Evolutionary conservation across 2,329 filamentous ascomycete genomes (phyloP).

Genomic region (Arthroderma sp.): DNA sequence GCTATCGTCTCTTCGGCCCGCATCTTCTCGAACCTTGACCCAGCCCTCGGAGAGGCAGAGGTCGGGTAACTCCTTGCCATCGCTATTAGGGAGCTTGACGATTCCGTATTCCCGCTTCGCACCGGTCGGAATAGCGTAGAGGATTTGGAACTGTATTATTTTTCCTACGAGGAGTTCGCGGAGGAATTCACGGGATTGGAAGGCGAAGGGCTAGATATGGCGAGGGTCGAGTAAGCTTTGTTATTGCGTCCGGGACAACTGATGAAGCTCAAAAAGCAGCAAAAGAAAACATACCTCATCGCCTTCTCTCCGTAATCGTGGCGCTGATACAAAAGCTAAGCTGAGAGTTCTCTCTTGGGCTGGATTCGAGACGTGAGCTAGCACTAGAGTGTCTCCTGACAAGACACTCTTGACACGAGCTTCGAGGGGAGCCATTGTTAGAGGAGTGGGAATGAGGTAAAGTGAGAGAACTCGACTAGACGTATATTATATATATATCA

Average conservation of each 20-base stretch:
- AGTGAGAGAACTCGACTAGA: background rate
- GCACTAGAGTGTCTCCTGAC: constrained; percentile 81
- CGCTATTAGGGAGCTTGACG: constrained; percentile 63
- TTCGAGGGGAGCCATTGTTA: constrained; percentile 31
- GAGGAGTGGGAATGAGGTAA: background rate
- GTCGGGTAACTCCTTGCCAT: constrained; percentile 67
- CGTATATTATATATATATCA: background rate
- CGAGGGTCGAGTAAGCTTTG: background rate
- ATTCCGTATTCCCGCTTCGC: constrained; percentile 75
- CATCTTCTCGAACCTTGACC: constrained; percentile 87
- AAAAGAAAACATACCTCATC: constrained; percentile 50
- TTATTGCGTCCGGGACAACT: too few species aligned
- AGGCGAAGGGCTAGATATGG: constrained; percentile 56
- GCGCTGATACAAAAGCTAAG: constrained; percentile 82
- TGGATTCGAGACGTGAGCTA: constrained; percentile 70
- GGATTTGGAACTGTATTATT: constrained; percentile 66
- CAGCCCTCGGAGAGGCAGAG: constrained; percentile 76
- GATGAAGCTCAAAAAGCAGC: background rate
- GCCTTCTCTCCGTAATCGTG: constrained; percentile 72
- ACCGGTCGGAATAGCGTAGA: constrained; percentile 73
- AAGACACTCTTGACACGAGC: constrained; percentile 83
- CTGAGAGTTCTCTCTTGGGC: constrained; percentile 74
- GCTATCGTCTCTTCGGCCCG: constrained; percentile 71
- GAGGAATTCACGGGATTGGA: constrained; percentile 87
- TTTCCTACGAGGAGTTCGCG: constrained; percentile 76